Base-by-base conservation (phyloP, 2,329 filamentous ascomycete genomes). In the Aphanocladium album region DNA sequence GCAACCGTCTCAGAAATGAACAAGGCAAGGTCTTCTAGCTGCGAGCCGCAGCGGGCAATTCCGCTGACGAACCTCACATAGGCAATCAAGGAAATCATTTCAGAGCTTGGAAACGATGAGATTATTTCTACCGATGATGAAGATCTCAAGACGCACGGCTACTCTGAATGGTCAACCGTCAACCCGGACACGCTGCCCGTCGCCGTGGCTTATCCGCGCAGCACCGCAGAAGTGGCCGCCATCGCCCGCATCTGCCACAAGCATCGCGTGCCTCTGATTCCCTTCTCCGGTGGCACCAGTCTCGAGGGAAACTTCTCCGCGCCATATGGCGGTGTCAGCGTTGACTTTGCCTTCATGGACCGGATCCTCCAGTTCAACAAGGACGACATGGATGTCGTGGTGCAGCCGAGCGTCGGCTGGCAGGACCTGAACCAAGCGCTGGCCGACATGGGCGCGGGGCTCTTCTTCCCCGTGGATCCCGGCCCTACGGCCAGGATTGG, bases 381-480 rank as follows among this genome's bases (percentile, higher is more conserved):
- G 66, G 88, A 90, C 4, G 93, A 96, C 71, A 91, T 96, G 89
- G 93, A 97, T 67, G 82, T 96, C 54, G 90, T 96, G 5, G 91
- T 97, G 3, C 93, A 97, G 72, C 93, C 93, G 3, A 90, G 89
- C 7, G 88, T 97, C 11, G 88, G 89, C n/a, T 97, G 92, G 92
- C 92, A 96, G 82, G 86, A 89, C 57, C 77, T 97, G 61, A 97
- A 97, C 68, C 85, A 89, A 65, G 76, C 84, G 67, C 72, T 87
- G 50, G 80, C 86, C 53, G 86, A 89, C 68, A 84, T 89, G 73
- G 80, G 84, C 43, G 87, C 84, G 4, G 90, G 90, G 0, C 83
- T 97, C 1, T 96, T 96, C 76, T 96, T 96, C 71, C 93, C 93
- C 1, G 87, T 96, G 14, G 93, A 97, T 69, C 93, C 93, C 14